Evolutionary conservation across 371 early-diverging fungal genomes (phyloP), one percentile per base, ranked within the genome.

Genomic region (Syncephalastrum contaminatum): DNA sequence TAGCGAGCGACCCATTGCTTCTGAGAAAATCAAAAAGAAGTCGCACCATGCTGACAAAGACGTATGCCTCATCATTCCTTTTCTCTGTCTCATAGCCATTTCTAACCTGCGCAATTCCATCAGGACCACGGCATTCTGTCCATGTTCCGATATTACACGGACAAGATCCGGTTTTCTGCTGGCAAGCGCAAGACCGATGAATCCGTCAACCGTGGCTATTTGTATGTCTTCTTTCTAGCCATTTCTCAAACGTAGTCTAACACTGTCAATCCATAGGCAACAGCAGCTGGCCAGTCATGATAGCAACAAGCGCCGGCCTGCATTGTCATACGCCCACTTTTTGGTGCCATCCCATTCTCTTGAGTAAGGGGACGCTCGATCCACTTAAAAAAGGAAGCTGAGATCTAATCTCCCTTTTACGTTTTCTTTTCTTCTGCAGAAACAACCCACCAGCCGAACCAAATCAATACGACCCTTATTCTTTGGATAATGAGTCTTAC

Each of bases 401-500:
- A 24, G 22, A 48, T 16, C 24, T 4, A 48, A 24, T 20, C 49
- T 15, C 8, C n/a, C 4, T 19, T 15, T 47, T 48, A 15, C 25
- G 14, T 25, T 18, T 21, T 20, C 8, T 48, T 7, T 3, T n/a
- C 13, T 21, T 48, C 5, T 22, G 30, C 22, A 25, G n/a, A 43
- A 51, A 3, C 19, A 18, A 19, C 54, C 59, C 12, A n/a, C 8
- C 12, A 5, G 24, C 30, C 5, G 36, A 12, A n/a, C 18, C n/a
- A 4, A 6, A 14, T 10, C 43, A 45, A 2, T 87, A 87, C 51
- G 78, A 84, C 60, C 84, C 87, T 7, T 81, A 66, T 21, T 83
- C 77, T 56, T 65, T 87, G 24, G 87, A 87, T 58, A 73, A 83
- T 56, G 90, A 90, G 27, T 51, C 62, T 0, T 77, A 71, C 59